Percentiles rank a stretch among this genome's conserved stretches.
These are phyloP conservation scores for Phoma herbarum DNA, from an alignment of 2,329 filamentous ascomycete genomes.

Conservation along the genomic window DNA sequence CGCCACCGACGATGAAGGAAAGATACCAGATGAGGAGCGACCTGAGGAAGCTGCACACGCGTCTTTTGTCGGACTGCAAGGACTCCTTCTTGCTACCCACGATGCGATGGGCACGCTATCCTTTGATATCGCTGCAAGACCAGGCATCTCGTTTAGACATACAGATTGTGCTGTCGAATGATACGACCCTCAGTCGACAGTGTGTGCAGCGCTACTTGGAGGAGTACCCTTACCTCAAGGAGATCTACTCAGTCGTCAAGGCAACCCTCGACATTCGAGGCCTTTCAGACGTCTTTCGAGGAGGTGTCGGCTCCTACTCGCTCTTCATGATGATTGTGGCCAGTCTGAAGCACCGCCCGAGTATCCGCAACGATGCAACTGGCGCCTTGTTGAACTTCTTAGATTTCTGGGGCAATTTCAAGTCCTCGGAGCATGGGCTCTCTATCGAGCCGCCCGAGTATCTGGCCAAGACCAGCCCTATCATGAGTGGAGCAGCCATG, in stretches of 20 bases:
- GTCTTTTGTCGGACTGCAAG: not conserved
- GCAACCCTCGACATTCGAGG: slow-evolving; percentile 60
- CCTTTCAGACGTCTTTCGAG: slow-evolving; percentile 57
- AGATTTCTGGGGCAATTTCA: slow-evolving; percentile 58
- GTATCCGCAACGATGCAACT: slow-evolving; percentile 47
- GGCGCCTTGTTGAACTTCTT: slow-evolving; percentile 60
- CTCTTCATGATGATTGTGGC: slow-evolving; percentile 67
- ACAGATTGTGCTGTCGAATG: slow-evolving; percentile 60
- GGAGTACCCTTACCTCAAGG: slow-evolving; percentile 59
- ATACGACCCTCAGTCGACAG: slow-evolving; percentile 52
- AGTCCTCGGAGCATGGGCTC: slow-evolving; percentile 59
- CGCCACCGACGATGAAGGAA: slow-evolving; percentile 27
- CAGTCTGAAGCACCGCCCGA: slow-evolving; percentile 57
- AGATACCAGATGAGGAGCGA: slow-evolving; percentile 11
- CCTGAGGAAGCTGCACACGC: slow-evolving; percentile 20
- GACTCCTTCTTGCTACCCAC: slow-evolving; percentile 24
- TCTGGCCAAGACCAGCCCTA: slow-evolving; percentile 51
- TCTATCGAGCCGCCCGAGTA: slow-evolving; percentile 58
- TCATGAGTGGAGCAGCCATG: slow-evolving; percentile 30
- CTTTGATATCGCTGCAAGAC: slow-evolving; percentile 57
- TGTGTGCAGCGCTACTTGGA: slow-evolving; percentile 58
- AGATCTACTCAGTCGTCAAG: slow-evolving; percentile 61
- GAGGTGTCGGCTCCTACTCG: slow-evolving; percentile 64
- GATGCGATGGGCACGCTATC: slow-evolving; percentile 47
- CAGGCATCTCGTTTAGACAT: slow-evolving; percentile 59